Percentiles rank a stretch among this genome's conserved stretches.
Conservation (phyloP, 2,329 filamentous ascomycete genomes). For the Penicillium sclerotiorum region DNA sequence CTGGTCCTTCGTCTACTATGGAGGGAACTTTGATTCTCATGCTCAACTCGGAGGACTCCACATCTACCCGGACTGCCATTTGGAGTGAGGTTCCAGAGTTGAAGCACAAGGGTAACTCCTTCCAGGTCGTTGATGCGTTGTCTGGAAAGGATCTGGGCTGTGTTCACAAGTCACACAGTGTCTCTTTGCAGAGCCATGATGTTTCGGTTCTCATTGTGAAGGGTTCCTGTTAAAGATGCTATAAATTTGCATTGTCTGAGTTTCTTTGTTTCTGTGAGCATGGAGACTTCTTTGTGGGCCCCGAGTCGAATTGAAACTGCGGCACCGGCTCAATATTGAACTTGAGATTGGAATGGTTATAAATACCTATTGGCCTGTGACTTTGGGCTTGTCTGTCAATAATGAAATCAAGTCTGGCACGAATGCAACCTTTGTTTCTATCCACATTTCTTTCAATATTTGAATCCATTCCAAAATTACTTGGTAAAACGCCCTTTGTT, state of each 20-base stretch:
- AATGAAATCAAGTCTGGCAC: not conserved
- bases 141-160: slow-evolving; percentile 35
- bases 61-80: slow-evolving; percentile 26
- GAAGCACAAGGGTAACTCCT: slow-evolving; percentile 14
- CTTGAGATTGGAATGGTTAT: not conserved
- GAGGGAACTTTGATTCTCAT: slow-evolving; percentile 35
- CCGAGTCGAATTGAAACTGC: too few relatives aligned
- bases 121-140: slow-evolving; percentile 33
- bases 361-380: not conserved
- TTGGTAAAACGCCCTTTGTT: not conserved
- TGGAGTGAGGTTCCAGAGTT: slow-evolving; percentile 38
- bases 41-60: slow-evolving; percentile 32
- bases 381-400: not conserved
- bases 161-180: slow-evolving; percentile 26
- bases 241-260: not conserved
- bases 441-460: too few relatives aligned
- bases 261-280: too few relatives aligned
- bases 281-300: too few relatives aligned
- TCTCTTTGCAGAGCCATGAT: slow-evolving; percentile 33
- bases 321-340: too few relatives aligned
- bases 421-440: too few relatives aligned
- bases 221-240: slow-evolving; percentile 8
- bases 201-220: slow-evolving; percentile 33
- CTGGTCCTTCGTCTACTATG: slow-evolving; percentile 32
- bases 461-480: too few relatives aligned